phyloP scores from a whole-genome alignment of 306 rosid species.

The Trifolium pratense region DNA sequence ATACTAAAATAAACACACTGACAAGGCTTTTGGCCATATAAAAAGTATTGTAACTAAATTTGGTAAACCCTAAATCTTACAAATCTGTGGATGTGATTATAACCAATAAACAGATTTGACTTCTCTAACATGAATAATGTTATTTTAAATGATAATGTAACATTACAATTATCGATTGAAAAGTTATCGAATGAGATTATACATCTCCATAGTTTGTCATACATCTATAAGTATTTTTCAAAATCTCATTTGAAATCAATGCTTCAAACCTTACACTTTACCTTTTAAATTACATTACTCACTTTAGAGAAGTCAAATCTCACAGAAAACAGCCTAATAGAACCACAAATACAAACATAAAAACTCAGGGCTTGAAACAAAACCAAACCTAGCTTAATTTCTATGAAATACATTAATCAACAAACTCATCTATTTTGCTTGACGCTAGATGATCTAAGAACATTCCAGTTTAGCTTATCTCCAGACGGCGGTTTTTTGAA shows the following conservation, averaged over 20 bases:
- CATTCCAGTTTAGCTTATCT: conserved; percentile 71
- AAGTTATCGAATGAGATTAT: not conserved
- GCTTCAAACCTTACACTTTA: not conserved
- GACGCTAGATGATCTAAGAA: conserved; percentile 67
- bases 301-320: not conserved
- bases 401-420: conserved; percentile 37
- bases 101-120: not conserved
- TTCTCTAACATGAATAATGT: not conserved
- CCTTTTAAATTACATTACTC: not conserved
- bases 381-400: conserved; percentile 33
- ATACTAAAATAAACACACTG: not conserved
- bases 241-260: conserved; percentile 3
- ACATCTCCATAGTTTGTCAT: not conserved
- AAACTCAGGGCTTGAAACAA: conserved; percentile 26
- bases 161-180: not conserved
- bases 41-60: conserved; percentile 25
- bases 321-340: conserved; percentile 18
- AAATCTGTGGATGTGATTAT: not conserved
- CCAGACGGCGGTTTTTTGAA: conserved; percentile 72
- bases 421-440: conserved; percentile 52
- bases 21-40: conserved; percentile 9
- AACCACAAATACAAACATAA: conserved; percentile 30
- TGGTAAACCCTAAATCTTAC: conserved; percentile 22
- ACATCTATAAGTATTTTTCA: not conserved
- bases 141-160: not conserved